A percentile compares a stretch with the other conserved stretches of the same genome.
These are phyloP conservation scores for Diaporthe batatas DNA, from an alignment of 2,329 filamentous ascomycete genomes.

Conservation along the genomic window DNA sequence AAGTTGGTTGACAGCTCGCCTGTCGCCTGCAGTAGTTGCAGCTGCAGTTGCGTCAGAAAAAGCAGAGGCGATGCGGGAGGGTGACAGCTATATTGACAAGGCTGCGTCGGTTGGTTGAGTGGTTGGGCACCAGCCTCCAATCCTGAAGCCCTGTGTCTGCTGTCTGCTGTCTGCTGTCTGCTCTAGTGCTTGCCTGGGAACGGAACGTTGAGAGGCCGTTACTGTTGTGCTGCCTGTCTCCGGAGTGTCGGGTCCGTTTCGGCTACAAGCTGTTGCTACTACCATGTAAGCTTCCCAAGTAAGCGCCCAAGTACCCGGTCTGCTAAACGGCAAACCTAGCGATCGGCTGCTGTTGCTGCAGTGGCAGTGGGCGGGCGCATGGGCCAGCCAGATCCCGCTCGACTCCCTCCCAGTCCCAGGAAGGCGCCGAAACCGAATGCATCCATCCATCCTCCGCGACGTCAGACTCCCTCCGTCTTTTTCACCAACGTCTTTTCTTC, in stretches of 20 bases:
- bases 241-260: conserved; percentile 21
- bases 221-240: neutral
- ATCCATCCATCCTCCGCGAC: conserved; percentile 20
- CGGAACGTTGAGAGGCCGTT: neutral
- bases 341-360: neutral
- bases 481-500: conserved; percentile 17
- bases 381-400: conserved; percentile 12
- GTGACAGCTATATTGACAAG: neutral
- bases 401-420: conserved; percentile 11
- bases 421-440: conserved; percentile 24
- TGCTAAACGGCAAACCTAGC: neutral
- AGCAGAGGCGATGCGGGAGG: conserved; percentile 10
- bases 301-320: neutral
- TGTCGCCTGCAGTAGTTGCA: conserved; percentile 26
- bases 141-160: neutral
- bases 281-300: neutral
- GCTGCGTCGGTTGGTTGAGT: conserved; percentile 5
- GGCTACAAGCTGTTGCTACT: neutral
- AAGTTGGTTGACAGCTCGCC: conserved; percentile 31
- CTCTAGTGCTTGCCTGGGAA: neutral
- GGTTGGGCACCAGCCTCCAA: conserved; percentile 29
- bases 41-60: conserved; percentile 22
- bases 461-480: conserved; percentile 25
- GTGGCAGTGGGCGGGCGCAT: conserved; percentile 4
- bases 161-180: neutral